Evolutionary conservation across 2,329 filamentous ascomycete genomes (phyloP).

Genomic region (Teratosphaeria viscida): DNA sequence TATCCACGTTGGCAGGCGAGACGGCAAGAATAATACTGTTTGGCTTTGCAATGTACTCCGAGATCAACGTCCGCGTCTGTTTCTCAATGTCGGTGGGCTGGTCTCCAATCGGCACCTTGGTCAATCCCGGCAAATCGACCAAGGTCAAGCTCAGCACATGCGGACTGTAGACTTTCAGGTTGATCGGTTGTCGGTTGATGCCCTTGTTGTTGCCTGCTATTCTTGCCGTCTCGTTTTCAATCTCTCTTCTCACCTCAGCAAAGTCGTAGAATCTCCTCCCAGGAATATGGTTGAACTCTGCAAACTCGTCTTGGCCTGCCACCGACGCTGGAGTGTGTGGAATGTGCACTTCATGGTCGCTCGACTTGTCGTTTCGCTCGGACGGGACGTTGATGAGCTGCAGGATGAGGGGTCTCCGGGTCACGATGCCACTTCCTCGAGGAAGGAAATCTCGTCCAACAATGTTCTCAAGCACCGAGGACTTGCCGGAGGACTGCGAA

Average conservation of each 20-base stretch:
- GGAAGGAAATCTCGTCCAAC: slow-evolving; percentile 95
- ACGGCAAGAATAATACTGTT: slow-evolving; percentile 97
- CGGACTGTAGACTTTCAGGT: slow-evolving; percentile 96
- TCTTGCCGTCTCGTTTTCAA: slow-evolving; percentile 89
- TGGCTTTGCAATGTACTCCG: slow-evolving; percentile 96
- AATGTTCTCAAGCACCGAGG: slow-evolving; percentile 96
- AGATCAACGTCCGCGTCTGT: slow-evolving; percentile 90
- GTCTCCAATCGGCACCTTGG: slow-evolving; percentile 95
- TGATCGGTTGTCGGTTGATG: slow-evolving; percentile 94
- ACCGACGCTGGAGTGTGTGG: slow-evolving; percentile 71
- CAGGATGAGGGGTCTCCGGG: slow-evolving; percentile 82
- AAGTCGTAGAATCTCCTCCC: slow-evolving; percentile 87
- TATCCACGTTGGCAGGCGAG: slow-evolving; percentile 92
- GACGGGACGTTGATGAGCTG: slow-evolving; percentile 94
- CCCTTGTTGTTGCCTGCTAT: slow-evolving; percentile 97
- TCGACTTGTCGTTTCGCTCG: slow-evolving; percentile 57
- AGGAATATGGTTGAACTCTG: slow-evolving; percentile 91
- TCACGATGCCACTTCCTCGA: slow-evolving; percentile 92
- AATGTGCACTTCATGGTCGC: slow-evolving; percentile 53
- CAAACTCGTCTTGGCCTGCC: slow-evolving; percentile 63
- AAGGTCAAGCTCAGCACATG: slow-evolving; percentile 93
- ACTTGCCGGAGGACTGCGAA: slow-evolving; percentile 96
- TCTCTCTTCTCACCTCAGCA: slow-evolving; percentile 84
- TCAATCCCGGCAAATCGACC: slow-evolving; percentile 89
- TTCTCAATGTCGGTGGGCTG: slow-evolving; percentile 98